Base-by-base conservation (phyloP, 495 filamentous ascomycete species). In the Amphirosellinia nigrospora region DNA sequence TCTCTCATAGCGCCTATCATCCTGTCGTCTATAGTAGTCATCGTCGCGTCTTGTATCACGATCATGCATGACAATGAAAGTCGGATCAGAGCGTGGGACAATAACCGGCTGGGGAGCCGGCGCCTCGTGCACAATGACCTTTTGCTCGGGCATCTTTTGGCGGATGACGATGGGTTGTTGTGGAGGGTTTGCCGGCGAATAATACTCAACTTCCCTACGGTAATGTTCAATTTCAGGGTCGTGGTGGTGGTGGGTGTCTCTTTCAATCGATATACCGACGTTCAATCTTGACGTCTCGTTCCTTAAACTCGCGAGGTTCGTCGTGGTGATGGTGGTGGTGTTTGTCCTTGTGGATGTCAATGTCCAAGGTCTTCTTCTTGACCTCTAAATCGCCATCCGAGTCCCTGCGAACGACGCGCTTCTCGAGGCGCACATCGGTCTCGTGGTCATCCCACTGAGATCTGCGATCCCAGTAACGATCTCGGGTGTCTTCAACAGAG, bases 101-200 rank as follows among this genome's bases (percentile, higher is more conserved):
- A 94, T 88, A 68, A 93, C 83, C 9, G 89, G 89, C 56, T 88
- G 83, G 58, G 87, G 89, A n/a, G 77, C 59, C 9, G 90, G 89
- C 5, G 87, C 85, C 83, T 94, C 89, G 76, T 91, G 87, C 70
- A 94, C 85, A 73, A 94, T 91, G 81, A 94, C 88, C 75, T 87
- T 87, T 73, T 92, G 89, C 73, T 93, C 87, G 53, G 80, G 81
- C 45, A 80, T 77, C 48, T 82, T 77, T 68, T 89, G 88, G 71
- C 87, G 90, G 78, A 94, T 91, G 74, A 93, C 82, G 72, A 92
- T 89, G 52, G 91, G 89, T 15, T 34, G 23, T 9, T 16, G 59
- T 16, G 83, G 80, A 52, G 85, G 83, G 32, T 88, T 83, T 16
- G 84, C 84, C 19, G 83, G 81, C n/a, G 81, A 80, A 79, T 88